phyloP scores from a whole-genome alignment of 2,329 filamentous ascomycete species.

The Colletotrichum sp. region DNA sequence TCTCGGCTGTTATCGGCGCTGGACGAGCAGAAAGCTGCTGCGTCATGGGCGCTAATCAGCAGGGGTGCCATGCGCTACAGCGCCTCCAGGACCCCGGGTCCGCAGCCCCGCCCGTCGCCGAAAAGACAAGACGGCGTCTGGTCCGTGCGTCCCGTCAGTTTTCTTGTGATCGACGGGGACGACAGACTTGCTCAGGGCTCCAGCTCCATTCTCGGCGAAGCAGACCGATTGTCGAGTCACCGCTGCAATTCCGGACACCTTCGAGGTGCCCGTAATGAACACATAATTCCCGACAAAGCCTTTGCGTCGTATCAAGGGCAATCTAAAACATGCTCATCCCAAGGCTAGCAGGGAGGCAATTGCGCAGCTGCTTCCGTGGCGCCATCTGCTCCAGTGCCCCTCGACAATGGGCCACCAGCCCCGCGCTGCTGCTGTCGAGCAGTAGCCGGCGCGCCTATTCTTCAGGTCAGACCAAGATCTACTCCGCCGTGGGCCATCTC shows the following conservation, averaged over 20 bases:
- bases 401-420: not conserved
- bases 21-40: not conserved
- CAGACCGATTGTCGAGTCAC: not conserved
- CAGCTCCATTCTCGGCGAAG: not conserved
- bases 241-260: not conserved
- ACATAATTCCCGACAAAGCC: not conserved
- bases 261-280: not conserved
- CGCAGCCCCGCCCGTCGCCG: constrained; percentile 8
- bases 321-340: not conserved
- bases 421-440: not conserved
- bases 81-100: constrained; percentile 1
- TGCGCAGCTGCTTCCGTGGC: constrained; percentile 17
- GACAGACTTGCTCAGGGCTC: not conserved
- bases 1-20: constrained; percentile 1
- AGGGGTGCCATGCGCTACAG: constrained; percentile 9
- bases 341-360: constrained; percentile 15
- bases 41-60: constrained; percentile 7
- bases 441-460: constrained; percentile 23
- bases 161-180: not conserved
- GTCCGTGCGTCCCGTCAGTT: not conserved
- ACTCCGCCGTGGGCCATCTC: not conserved
- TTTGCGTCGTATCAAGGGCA: not conserved
- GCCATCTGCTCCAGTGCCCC: not conserved
- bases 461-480: constrained; percentile 23
- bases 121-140: not conserved